Conservation (phyloP, 441 rosid genomes). For the Raphanus hybrid region DNA sequence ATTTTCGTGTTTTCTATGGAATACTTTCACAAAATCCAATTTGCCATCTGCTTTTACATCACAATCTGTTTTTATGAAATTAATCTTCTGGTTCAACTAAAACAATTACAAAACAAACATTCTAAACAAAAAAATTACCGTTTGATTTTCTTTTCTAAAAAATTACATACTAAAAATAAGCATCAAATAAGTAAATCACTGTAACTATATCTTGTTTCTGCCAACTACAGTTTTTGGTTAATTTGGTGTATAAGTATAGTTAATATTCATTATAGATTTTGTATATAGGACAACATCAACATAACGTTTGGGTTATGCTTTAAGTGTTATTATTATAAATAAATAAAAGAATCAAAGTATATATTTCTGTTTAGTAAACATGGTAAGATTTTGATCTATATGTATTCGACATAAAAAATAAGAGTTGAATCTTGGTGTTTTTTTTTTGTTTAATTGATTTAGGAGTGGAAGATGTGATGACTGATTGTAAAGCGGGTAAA, state of each 20-base stretch:
- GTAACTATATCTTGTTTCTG: constrained; percentile 22
- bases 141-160: not conserved
- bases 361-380: constrained; percentile 9
- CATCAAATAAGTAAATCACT: not conserved
- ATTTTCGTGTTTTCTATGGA: not conserved
- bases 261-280: constrained; percentile 3
- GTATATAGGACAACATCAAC: constrained; percentile 32
- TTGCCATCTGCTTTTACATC: not conserved
- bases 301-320: constrained; percentile 13
- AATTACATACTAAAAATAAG: not conserved
- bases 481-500: constrained; percentile 67
- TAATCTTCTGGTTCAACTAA: not conserved
- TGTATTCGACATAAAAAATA: not conserved
- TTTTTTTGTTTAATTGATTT: constrained; percentile 7
- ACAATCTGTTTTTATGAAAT: not conserved
- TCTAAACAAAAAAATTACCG: not conserved
- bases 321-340: not conserved
- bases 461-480: constrained; percentile 64
- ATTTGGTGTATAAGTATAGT: constrained; percentile 13
- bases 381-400: constrained; percentile 4
- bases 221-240: constrained; percentile 21
- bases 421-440: not conserved
- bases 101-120: not conserved
- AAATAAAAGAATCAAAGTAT: not conserved
- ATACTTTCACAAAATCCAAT: constrained; percentile 14